Percentiles rank a stretch among this genome's conserved stretches.
Conservation (phyloP, 176 grass and related monocot genomes). For the Neostapfia colusana region DNA sequence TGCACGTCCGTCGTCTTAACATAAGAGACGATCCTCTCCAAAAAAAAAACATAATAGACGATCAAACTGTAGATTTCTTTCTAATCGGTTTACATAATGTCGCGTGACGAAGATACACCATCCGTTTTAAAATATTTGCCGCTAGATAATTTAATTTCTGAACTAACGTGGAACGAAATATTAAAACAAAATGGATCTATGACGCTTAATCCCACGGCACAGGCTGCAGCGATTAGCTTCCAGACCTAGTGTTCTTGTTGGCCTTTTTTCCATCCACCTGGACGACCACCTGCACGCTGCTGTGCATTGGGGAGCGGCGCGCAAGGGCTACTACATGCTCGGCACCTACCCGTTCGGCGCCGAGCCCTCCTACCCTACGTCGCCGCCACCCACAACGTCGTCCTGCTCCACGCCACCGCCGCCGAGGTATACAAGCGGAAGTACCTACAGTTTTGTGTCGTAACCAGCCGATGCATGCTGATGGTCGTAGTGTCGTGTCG, state of each 20-base stretch:
- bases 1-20: too few species aligned
- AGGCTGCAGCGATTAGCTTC: background rate
- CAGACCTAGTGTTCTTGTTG: background rate
- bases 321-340: conserved; percentile 40
- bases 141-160: too few species aligned
- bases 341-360: conserved; percentile 49
- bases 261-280: too few species aligned
- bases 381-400: conserved; percentile 58
- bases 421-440: conserved; percentile 66
- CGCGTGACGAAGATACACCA: background rate
- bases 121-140: too few species aligned
- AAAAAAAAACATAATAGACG: too few species aligned
- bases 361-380: too few species aligned
- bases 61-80: background rate
- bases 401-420: conserved; percentile 62
- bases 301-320: background rate
- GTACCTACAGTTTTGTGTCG: conserved; percentile 54
- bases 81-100: background rate
- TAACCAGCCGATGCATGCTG: background rate
- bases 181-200: background rate
- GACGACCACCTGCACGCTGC: too few species aligned
- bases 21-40: too few species aligned
- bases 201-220: background rate
- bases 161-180: too few species aligned
- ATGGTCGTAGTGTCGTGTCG: too few species aligned